These are phyloP conservation scores for Globisporangium nunn DNA, from an alignment of 352 stramenopile species.

Conservation along the genomic window DNA sequence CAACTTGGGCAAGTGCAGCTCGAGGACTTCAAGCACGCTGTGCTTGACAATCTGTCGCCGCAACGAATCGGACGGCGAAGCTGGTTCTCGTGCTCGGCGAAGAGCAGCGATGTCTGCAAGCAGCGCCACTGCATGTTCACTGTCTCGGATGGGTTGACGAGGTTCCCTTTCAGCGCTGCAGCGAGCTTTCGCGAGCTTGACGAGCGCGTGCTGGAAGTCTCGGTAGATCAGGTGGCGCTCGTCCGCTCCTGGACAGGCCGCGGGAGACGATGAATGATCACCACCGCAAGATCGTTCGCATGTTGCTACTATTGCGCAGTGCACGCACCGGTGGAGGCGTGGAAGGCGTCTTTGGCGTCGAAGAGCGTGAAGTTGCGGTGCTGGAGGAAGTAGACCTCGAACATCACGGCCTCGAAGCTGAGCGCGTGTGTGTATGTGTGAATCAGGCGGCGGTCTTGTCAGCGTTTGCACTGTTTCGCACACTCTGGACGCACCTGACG, in stretches of 20 bases:
- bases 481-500: constrained; percentile 22
- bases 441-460: no score
- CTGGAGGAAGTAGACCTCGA: constrained; percentile 59
- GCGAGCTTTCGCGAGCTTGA: constrained; percentile 23
- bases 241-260: constrained; percentile 18
- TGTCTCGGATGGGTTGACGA: constrained; percentile 8
- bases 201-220: constrained; percentile 50
- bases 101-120: constrained; percentile 22
- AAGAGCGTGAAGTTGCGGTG: constrained; percentile 54
- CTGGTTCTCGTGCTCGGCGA: not conserved
- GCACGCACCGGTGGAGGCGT: constrained; percentile 34
- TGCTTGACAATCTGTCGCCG: constrained; percentile 36
- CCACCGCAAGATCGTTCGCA: not conserved
- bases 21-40: constrained; percentile 41
- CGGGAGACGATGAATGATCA: no score
- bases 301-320: not conserved
- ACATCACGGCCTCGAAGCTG: constrained; percentile 35
- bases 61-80: constrained; percentile 22
- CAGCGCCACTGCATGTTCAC: constrained; percentile 21
- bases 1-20: constrained; percentile 31
- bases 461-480: no score
- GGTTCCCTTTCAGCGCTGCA: not conserved
- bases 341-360: constrained; percentile 56
- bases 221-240: constrained; percentile 44
- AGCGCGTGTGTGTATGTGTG: not conserved